Conservation (phyloP, 257 asterid species). For the Primulina eburnea region DNA sequence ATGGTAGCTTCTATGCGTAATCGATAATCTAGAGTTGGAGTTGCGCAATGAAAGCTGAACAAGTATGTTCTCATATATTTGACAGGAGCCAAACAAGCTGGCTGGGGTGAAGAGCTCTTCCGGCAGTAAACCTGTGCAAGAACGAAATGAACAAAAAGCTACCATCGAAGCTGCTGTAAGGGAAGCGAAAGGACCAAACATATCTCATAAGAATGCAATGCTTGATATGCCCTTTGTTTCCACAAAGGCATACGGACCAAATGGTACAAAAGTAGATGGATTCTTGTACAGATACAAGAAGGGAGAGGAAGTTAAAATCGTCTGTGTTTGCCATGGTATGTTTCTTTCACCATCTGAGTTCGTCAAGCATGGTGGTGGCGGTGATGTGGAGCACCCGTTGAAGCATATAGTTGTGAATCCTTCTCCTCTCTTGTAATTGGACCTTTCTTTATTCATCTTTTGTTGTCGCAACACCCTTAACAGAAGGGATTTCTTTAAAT, state of each 20-base stretch:
- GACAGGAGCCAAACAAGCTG: constrained; percentile 27
- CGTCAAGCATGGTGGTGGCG: constrained; percentile 72
- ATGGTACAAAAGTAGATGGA: constrained; percentile 57
- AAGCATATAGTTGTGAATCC: constrained; percentile 70
- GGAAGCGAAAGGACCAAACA: constrained; percentile 23
- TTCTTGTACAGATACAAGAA: constrained; percentile 59
- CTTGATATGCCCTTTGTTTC: constrained; percentile 66
- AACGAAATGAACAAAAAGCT: constrained; percentile 19
- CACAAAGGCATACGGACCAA: constrained; percentile 50
- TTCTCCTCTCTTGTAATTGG: constrained; percentile 37
- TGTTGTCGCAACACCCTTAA: neutral
- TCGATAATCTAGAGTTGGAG: neutral
- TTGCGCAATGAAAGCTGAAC: neutral
- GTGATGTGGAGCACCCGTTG: constrained; percentile 63
- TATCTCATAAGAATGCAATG: constrained; percentile 33
- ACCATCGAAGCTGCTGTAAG: constrained; percentile 6
- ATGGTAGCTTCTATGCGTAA: too few relatives aligned
- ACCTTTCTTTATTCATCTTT: neutral
- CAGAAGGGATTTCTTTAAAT: neutral
- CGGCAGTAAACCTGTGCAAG: constrained; percentile 20
- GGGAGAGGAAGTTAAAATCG: constrained; percentile 74
- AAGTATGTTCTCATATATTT: neutral
- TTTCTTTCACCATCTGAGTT: constrained; percentile 80
- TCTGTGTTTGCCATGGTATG: constrained; percentile 81
- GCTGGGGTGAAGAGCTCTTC: constrained; percentile 21